Percentiles rank a stretch among this genome's conserved stretches.
Evolutionary conservation across 192 early-diverging fungal species (phyloP).

Genomic region (Umbelopsis vinacea): DNA sequence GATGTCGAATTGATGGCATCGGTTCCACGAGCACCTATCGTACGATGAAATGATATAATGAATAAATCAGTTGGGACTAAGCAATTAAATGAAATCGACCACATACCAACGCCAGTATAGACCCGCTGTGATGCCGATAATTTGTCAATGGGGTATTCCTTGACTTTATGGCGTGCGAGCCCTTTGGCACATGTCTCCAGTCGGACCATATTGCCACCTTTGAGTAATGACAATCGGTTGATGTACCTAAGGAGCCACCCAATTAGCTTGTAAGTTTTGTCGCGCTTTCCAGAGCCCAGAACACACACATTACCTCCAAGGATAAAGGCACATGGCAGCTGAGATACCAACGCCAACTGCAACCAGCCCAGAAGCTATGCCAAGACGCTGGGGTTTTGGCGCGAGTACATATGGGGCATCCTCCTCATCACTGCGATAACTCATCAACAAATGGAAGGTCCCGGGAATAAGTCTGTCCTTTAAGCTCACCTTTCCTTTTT

Average conservation of each 20-base stretch:
- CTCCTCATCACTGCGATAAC: slow-evolving; percentile 22
- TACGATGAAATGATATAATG: background rate
- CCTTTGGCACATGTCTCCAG: slow-evolving; percentile 38
- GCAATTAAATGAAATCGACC: background rate
- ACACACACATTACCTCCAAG: slow-evolving; percentile 38
- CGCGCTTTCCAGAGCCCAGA: no score
- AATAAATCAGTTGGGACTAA: background rate
- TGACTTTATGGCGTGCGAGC: slow-evolving; percentile 26
- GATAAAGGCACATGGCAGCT: slow-evolving; percentile 42
- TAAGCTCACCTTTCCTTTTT: slow-evolving; percentile 31
- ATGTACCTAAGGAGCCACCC: slow-evolving; percentile 33
- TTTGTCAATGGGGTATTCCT: slow-evolving; percentile 30
- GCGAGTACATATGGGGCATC: slow-evolving; percentile 35
- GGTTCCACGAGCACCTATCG: slow-evolving; percentile 29
- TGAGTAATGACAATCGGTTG: slow-evolving; percentile 34
- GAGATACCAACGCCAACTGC: slow-evolving; percentile 35
- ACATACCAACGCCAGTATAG: slow-evolving; percentile 36
- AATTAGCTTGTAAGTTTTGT: background rate
- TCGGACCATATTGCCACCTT: slow-evolving; percentile 27
- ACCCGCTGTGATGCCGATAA: slow-evolving; percentile 33
- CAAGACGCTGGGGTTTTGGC: slow-evolving; percentile 35
- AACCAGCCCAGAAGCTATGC: slow-evolving; percentile 35
- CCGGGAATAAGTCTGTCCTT: background rate
- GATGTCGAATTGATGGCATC: slow-evolving; percentile 35
- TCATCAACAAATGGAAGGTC: background rate